phyloP scores from a whole-genome alignment of 1,284 basidiomycete genomes.

The Inonotus obliquus region DNA sequence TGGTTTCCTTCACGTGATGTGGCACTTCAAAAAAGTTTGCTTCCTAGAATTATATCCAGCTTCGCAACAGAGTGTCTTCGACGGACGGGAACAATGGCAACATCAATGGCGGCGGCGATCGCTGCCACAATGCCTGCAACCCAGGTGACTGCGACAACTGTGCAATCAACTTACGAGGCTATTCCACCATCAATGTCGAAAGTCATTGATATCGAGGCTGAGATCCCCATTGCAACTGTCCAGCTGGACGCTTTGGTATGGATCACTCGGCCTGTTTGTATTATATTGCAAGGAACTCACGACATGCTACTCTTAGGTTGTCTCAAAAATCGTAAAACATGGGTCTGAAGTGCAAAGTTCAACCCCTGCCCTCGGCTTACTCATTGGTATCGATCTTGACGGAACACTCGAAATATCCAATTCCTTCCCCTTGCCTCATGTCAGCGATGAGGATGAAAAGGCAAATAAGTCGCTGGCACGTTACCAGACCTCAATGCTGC shows the following conservation, averaged over 20 bases:
- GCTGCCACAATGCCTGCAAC: conserved; percentile 78
- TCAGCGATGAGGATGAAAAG: conserved; percentile 74
- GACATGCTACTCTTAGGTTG: conserved; percentile 50
- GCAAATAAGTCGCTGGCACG: conserved; percentile 66
- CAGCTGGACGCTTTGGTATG: conserved; percentile 84
- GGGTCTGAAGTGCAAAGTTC: conserved; percentile 57
- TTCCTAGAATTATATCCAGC: too few relatives aligned
- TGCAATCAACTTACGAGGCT: conserved; percentile 66
- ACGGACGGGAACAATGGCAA: conserved; percentile 43
- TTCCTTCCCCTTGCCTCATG: conserved; percentile 81
- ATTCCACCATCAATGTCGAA: conserved; percentile 89
- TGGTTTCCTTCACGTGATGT: too few relatives aligned
- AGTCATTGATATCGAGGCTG: conserved; percentile 85
- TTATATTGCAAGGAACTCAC: not conserved
- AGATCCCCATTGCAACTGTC: conserved; percentile 72
- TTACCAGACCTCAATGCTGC: conserved; percentile 84
- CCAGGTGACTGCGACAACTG: conserved; percentile 50
- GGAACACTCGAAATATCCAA: conserved; percentile 91
- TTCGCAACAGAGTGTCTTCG: too few relatives aligned
- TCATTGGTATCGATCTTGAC: conserved; percentile 90
- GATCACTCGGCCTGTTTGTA: conserved; percentile 19
- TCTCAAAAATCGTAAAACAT: conserved; percentile 92
- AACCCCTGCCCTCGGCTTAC: conserved; percentile 73
- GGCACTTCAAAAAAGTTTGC: too few relatives aligned
- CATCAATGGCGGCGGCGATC: conserved; percentile 83